These are phyloP conservation scores for Mycena vitilis DNA, from an alignment of 768 basidiomycete species.

Conservation along the genomic window DNA sequence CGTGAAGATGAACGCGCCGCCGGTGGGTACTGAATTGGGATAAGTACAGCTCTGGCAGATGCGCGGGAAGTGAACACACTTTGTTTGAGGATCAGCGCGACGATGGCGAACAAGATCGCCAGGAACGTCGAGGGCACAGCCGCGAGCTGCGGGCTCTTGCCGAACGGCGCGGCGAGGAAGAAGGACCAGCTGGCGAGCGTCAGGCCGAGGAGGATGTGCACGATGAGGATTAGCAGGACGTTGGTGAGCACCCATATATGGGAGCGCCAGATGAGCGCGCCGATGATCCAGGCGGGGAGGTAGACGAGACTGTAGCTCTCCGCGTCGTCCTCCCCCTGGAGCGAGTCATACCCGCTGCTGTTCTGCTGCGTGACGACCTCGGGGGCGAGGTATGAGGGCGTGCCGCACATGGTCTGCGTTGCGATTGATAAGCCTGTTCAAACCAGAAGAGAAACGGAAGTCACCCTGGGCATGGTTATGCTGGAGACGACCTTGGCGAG, in stretches of 20 bases:
- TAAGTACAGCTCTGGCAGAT: neutral
- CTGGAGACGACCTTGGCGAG: constrained; percentile 92
- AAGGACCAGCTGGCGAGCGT: constrained; percentile 79
- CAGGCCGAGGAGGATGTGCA: constrained; percentile 77
- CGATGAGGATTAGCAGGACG: constrained; percentile 66
- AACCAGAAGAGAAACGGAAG: neutral
- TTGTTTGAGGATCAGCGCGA: constrained; percentile 66
- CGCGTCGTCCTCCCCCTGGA: too few species aligned
- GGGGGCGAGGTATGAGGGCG: constrained; percentile 93
- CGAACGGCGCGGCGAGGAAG: constrained; percentile 76
- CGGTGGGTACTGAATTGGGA: constrained; percentile 46
- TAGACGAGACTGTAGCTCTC: constrained; percentile 73
- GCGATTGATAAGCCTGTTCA: constrained; percentile 8
- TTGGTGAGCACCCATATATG: constrained; percentile 74
- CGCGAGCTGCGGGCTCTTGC: constrained; percentile 78
- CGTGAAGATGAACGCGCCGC: constrained; percentile 69
- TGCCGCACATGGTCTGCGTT: constrained; percentile 91
- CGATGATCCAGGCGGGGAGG: constrained; percentile 81
- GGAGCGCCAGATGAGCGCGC: constrained; percentile 72
- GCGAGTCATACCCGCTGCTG: constrained; percentile 81
- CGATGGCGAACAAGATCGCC: constrained; percentile 72
- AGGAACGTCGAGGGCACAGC: constrained; percentile 76
- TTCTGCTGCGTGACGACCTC: constrained; percentile 83
- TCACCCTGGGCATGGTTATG: constrained; percentile 78
- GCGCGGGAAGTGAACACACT: constrained; percentile 3